Conservation (phyloP, 2,329 filamentous ascomycete genomes). For the Colletotrichum shisoi region DNA sequence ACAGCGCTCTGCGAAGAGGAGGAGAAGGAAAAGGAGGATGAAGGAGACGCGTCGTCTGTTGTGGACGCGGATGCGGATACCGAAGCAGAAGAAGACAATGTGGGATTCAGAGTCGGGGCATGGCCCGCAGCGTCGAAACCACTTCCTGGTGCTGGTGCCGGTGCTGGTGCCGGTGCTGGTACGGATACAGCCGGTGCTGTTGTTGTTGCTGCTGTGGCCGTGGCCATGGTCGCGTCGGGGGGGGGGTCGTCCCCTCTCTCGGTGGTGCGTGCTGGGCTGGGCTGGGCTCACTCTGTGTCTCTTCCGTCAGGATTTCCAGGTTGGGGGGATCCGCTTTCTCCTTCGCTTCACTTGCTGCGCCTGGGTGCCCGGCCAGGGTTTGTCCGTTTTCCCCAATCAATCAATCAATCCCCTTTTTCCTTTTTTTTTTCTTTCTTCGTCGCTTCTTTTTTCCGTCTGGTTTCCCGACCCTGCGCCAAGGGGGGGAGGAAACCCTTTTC, state of each 20-base stretch:
- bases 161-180: slow-evolving; percentile 16
- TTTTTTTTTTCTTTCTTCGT: slow-evolving; percentile 4
- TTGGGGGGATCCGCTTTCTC: slow-evolving; percentile 32
- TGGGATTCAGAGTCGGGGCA: slow-evolving; percentile 35
- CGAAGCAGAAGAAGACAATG: slow-evolving; percentile 35
- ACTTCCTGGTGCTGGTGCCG: slow-evolving; percentile 10
- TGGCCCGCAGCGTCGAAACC: slow-evolving; percentile 39
- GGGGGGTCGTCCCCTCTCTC: background rate
- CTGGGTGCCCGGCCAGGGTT: slow-evolving; percentile 22
- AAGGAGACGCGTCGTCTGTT: slow-evolving; percentile 24
- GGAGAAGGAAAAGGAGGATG: slow-evolving; percentile 33
- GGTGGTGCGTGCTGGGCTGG: background rate
- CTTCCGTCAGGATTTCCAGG: slow-evolving; percentile 8
- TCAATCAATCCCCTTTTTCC: background rate
- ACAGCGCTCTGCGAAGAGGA: slow-evolving; percentile 29
- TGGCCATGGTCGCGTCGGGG: slow-evolving; percentile 35
- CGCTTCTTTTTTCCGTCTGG: background rate
- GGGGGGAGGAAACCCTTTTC: slow-evolving; percentile 14
- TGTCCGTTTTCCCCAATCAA: slow-evolving; percentile 13
- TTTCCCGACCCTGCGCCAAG: background rate
- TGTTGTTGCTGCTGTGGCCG: slow-evolving; percentile 25
- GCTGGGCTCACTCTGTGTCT: slow-evolving; percentile 1
- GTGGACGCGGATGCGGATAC: slow-evolving; percentile 33
- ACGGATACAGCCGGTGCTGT: slow-evolving; percentile 19
- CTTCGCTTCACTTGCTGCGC: slow-evolving; percentile 32